phyloP scores from a whole-genome alignment of 768 basidiomycete species.

The Asterophora parasitica region DNA sequence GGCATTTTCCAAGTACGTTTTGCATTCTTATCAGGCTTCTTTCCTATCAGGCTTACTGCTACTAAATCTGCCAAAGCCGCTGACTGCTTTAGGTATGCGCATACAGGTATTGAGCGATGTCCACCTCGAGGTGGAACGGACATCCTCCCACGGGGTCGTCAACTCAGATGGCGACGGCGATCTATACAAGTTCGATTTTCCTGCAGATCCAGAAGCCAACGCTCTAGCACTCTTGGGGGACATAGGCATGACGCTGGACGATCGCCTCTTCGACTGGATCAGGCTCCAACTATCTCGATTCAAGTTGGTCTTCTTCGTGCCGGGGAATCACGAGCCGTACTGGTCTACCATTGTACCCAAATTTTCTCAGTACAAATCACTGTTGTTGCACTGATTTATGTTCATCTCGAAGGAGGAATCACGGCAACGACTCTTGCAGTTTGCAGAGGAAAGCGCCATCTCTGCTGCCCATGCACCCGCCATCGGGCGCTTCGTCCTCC shows the following conservation, averaged over 20 bases:
- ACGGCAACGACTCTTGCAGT: background rate
- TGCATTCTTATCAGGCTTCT: too few species aligned
- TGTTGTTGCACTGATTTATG: conserved; percentile 2
- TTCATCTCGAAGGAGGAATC: background rate
- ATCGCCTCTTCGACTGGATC: conserved; percentile 29
- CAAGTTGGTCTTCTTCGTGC: conserved; percentile 27
- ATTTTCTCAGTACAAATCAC: background rate
- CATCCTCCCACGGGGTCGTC: too few species aligned
- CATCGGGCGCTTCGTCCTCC: conserved; percentile 26
- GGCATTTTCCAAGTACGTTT: too few species aligned
- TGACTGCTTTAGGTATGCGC: background rate
- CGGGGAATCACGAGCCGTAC: conserved; percentile 26
- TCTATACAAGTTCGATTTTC: conserved; percentile 23
- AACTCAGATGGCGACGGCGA: background rate
- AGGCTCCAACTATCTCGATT: conserved; percentile 24
- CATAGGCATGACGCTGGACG: conserved; percentile 28
- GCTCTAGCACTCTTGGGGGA: conserved; percentile 33
- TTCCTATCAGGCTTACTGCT: too few species aligned
- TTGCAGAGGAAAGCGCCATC: conserved; percentile 3
- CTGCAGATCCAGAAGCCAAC: conserved; percentile 14
- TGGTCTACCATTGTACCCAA: too few species aligned
- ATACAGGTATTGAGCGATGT: conserved; percentile 12
- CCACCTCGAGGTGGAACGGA: conserved; percentile 8
- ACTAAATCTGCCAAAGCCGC: too few species aligned
- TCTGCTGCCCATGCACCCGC: background rate